Conservation (phyloP, 495 filamentous ascomycete species). For the Gamarada debralockiae region DNA sequence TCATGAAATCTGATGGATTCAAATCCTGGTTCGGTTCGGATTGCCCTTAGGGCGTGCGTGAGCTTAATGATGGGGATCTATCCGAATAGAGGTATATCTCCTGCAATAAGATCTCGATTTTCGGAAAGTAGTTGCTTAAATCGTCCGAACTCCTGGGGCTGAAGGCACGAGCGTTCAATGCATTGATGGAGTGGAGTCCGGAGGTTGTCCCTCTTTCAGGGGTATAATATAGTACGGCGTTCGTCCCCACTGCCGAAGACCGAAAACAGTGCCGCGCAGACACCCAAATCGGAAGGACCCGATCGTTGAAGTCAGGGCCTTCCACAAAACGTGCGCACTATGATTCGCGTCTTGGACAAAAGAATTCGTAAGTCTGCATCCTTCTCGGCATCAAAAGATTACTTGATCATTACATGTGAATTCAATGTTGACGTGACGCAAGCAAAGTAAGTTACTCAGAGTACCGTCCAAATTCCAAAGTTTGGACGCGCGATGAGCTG, state of each 20-base stretch:
- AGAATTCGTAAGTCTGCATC: not conserved
- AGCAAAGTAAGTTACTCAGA: too few species aligned
- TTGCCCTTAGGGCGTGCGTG: not conserved
- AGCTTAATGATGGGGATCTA: not conserved
- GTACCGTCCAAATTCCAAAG: too few species aligned
- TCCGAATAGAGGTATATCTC: not conserved
- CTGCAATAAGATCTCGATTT: conserved; percentile 2
- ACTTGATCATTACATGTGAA: not conserved
- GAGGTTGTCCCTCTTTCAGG: not conserved
- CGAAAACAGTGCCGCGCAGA: too few species aligned
- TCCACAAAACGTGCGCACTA: not conserved
- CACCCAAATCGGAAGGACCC: not conserved
- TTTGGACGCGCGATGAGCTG: too few species aligned
- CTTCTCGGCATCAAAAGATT: not conserved
- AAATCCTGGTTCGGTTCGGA: not conserved
- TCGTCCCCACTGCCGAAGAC: too few species aligned
- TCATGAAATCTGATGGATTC: not conserved
- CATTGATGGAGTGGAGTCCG: not conserved
- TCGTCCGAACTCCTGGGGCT: not conserved
- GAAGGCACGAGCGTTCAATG: not conserved
- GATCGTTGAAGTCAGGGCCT: not conserved
- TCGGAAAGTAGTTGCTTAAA: not conserved
- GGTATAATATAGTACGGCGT: not conserved
- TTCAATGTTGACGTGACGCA: too few species aligned
- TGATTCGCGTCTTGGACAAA: too few species aligned